A percentile compares a stretch with the other conserved stretches of the same genome.
Evolutionary conservation across 768 basidiomycete genomes (phyloP).

Genomic region (Dentipellis fragilis): DNA sequence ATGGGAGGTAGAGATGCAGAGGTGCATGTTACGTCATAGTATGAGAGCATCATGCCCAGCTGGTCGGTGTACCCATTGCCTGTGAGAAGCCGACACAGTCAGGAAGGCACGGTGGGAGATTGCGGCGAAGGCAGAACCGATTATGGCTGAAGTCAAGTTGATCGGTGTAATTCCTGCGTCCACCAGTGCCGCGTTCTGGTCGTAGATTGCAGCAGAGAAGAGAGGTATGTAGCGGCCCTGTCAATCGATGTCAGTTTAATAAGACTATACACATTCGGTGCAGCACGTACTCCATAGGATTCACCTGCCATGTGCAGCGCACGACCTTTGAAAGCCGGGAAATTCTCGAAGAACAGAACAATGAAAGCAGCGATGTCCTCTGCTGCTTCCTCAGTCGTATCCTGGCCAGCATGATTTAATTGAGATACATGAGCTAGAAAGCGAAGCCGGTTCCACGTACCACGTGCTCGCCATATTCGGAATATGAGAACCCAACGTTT

Average conservation of each 20-base stretch:
- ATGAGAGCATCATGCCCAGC: constrained; percentile 28
- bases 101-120: not conserved
- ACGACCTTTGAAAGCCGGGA: constrained; percentile 59
- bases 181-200: constrained; percentile 32
- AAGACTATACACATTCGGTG: not conserved
- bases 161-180: constrained; percentile 38
- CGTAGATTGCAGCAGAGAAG: constrained; percentile 38
- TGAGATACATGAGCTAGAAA: not conserved
- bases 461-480: constrained; percentile 53
- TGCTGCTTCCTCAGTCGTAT: constrained; percentile 57
- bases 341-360: constrained; percentile 65
- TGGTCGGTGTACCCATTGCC: constrained; percentile 38
- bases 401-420: constrained; percentile 15
- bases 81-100: constrained; percentile 5
- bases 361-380: constrained; percentile 65
- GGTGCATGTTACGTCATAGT: constrained; percentile 46
- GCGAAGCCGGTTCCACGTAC: constrained; percentile 24
- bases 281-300: constrained; percentile 37
- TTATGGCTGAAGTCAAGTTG: constrained; percentile 39
- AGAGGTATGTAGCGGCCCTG: constrained; percentile 45
- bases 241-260: not conserved
- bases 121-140: constrained; percentile 24
- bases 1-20: constrained; percentile 23
- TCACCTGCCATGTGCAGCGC: constrained; percentile 32
- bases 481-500: constrained; percentile 28